phyloP scores from a whole-genome alignment of 768 basidiomycete genomes.

The Boletus reticuloceps region DNA sequence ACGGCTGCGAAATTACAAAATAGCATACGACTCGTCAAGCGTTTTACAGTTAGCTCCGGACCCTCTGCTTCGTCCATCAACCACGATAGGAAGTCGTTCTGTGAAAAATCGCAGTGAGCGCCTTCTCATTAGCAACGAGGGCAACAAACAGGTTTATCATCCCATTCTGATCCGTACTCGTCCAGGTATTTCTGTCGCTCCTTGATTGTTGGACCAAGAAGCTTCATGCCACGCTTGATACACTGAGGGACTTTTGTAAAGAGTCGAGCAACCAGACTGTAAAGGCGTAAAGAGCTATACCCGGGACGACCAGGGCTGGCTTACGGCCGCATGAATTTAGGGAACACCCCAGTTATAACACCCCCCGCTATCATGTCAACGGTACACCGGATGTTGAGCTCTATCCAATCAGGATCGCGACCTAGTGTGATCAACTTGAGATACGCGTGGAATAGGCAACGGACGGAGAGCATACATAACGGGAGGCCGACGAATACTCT shows the following conservation, averaged over 20 bases:
- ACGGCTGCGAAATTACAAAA: slow-evolving; percentile 17
- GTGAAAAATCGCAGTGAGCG: neutral
- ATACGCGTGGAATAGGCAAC: neutral
- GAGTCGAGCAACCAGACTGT: neutral
- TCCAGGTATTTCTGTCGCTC: slow-evolving; percentile 24
- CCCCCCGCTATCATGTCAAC: slow-evolving; percentile 18
- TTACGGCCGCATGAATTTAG: neutral
- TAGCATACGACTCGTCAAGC: slow-evolving; percentile 24
- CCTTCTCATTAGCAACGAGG: neutral
- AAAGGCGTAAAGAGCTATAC: neutral
- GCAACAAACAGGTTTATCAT: slow-evolving; percentile 32
- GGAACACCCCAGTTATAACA: neutral
- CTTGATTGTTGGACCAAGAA: slow-evolving; percentile 30
- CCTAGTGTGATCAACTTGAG: slow-evolving; percentile 25
- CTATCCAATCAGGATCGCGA: slow-evolving; percentile 36
- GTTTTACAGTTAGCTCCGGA: slow-evolving; percentile 12
- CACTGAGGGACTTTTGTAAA: neutral
- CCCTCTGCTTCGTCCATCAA: slow-evolving; percentile 27
- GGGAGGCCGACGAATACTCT: neutral
- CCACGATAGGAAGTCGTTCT: slow-evolving; percentile 36
- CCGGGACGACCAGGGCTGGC: neutral
- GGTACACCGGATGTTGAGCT: slow-evolving; percentile 32
- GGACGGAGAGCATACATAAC: slow-evolving; percentile 32
- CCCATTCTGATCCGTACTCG: slow-evolving; percentile 26
- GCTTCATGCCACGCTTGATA: slow-evolving; percentile 6